A percentile compares a stretch with the other conserved stretches of the same genome.
Evolutionary conservation across 164 flowering plant genomes (phyloP).

Genomic region (Stephania cephalantha): DNA sequence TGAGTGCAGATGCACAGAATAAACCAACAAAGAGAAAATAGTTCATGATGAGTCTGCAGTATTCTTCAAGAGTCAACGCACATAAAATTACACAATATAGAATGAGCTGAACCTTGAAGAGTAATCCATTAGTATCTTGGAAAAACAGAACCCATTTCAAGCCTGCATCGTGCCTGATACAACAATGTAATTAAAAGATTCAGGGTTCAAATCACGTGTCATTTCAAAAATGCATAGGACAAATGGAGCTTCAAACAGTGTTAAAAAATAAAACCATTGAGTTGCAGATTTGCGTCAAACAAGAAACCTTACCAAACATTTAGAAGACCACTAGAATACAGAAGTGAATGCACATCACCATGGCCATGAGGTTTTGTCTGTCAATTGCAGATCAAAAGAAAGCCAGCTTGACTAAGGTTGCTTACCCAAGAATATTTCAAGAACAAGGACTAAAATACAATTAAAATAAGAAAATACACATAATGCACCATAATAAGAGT

Average conservation of each 20-base stretch:
- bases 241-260: not conserved
- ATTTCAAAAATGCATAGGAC: not conserved
- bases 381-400: conserved; percentile 10
- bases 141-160: conserved; percentile 90
- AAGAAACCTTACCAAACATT: conserved; percentile 49
- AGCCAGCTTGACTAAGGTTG: not conserved
- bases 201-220: not conserved
- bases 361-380: conserved; percentile 99
- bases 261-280: not conserved
- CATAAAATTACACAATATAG: not conserved
- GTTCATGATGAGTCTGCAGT: not conserved
- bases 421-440: not conserved
- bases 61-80: conserved; percentile 7
- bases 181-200: conserved; percentile 2
- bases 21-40: conserved; percentile 10
- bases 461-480: not conserved
- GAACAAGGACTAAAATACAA: not conserved
- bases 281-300: conserved; percentile 3
- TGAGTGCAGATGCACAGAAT: conserved; percentile 16
- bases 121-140: conserved; percentile 98
- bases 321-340: conserved; percentile 83
- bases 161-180: conserved; percentile 75
- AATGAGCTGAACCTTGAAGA: conserved; percentile 63
- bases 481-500: not conserved
- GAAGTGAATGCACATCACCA: conserved; percentile 97